phyloP scores from a whole-genome alignment of 495 filamentous ascomycete species.

The Letharia columbiana region DNA sequence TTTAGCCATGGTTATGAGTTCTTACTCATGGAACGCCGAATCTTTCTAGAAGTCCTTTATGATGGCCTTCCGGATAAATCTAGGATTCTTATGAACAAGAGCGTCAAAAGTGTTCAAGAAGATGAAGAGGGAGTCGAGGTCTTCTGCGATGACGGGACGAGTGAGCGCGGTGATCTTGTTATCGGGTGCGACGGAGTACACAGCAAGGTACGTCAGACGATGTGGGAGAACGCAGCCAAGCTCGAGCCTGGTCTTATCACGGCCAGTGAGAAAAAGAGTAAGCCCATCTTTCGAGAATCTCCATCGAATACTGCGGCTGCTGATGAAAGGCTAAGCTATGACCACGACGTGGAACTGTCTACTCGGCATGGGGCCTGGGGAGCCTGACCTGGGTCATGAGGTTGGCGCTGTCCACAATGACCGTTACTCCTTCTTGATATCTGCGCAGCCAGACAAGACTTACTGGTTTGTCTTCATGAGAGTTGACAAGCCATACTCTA shows the following conservation, averaged over 20 bases:
- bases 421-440: constrained; percentile 22
- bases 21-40: constrained; percentile 30
- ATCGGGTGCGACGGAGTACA: constrained; percentile 46
- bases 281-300: constrained; percentile 18
- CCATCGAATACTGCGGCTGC: background rate
- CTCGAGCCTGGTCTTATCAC: constrained; percentile 21
- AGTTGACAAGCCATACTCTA: constrained; percentile 17
- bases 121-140: constrained; percentile 15
- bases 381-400: background rate
- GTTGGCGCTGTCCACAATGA: background rate
- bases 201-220: constrained; percentile 37
- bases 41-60: constrained; percentile 28
- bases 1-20: constrained; percentile 27
- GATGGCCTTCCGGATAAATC: constrained; percentile 33
- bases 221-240: constrained; percentile 33
- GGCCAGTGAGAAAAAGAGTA: constrained; percentile 25
- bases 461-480: constrained; percentile 37
- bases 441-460: constrained; percentile 24
- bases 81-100: constrained; percentile 37
- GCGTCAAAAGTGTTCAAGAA: constrained; percentile 28
- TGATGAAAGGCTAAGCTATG: constrained; percentile 23
- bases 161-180: constrained; percentile 37
- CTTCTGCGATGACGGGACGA: constrained; percentile 26
- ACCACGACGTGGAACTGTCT: constrained; percentile 32
- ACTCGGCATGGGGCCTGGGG: constrained; percentile 33